Evolutionary conservation across 805 yeast species (phyloP).

Genomic region (Clavispora fructus): DNA sequence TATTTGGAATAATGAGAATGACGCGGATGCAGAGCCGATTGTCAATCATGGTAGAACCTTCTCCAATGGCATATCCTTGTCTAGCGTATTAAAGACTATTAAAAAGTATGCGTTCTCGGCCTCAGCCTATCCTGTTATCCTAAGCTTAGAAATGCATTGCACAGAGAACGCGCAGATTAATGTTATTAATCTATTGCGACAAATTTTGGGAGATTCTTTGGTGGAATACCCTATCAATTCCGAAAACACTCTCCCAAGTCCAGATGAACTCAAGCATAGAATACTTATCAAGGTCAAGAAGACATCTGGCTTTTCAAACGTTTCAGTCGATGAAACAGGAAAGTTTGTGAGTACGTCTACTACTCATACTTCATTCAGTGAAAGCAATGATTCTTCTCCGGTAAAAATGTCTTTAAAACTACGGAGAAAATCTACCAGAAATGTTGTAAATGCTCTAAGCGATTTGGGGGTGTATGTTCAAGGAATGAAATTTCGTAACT

Average conservation of each 20-base stretch:
- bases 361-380: conserved; percentile 39
- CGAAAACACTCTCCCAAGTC: conserved; percentile 50
- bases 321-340: conserved; percentile 18
- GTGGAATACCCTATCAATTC: conserved; percentile 35
- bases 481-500: conserved; percentile 75
- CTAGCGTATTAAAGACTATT: conserved; percentile 66
- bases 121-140: conserved; percentile 76
- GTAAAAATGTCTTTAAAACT: conserved; percentile 17
- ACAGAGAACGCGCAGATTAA: conserved; percentile 58
- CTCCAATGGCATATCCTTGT: conserved; percentile 66
- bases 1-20: conserved; percentile 76
- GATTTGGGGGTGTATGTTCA: conserved; percentile 65
- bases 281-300: conserved; percentile 77
- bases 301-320: conserved; percentile 22
- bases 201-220: conserved; percentile 56
- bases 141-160: conserved; percentile 86
- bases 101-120: conserved; percentile 85
- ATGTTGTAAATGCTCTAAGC: conserved; percentile 42
- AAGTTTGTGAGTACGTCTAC: conserved; percentile 24
- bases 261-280: conserved; percentile 62
- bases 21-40: conserved; percentile 57
- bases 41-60: conserved; percentile 88
- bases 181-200: conserved; percentile 48
- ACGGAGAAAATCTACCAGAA: conserved; percentile 19
- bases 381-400: conserved; percentile 22